Conservation (phyloP, 2,329 filamentous ascomycete species). For the Emergomyces africanus region DNA sequence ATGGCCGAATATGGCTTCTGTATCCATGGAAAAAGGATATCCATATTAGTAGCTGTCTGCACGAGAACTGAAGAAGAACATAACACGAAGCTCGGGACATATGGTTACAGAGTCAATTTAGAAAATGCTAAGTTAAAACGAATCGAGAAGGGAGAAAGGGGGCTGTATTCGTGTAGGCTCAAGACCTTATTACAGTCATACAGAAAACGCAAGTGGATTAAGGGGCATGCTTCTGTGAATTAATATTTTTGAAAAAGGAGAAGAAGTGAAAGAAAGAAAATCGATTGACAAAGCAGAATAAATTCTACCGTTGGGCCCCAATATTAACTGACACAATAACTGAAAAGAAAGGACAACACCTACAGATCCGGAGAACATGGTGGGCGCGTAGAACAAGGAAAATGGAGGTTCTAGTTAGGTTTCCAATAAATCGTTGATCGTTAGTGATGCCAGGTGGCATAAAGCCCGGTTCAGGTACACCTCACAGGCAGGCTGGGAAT, state of each 20-base stretch:
- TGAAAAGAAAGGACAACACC: constrained; percentile 7
- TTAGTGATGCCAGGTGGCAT: not conserved
- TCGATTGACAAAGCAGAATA: not conserved
- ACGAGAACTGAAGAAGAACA: constrained; percentile 1
- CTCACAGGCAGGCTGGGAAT: not conserved
- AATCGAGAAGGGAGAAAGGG: not conserved
- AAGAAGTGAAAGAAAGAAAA: not conserved
- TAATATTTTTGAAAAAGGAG: not conserved
- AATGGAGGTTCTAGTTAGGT: not conserved
- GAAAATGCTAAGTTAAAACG: not conserved
- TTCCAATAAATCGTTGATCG: not conserved
- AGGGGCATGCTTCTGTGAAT: not conserved
- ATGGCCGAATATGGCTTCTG: constrained; percentile 88
- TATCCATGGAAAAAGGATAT: constrained; percentile 13
- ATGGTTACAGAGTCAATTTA: not conserved
- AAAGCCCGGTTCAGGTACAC: not conserved
- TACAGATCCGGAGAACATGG: constrained; percentile 26
- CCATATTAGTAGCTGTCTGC: not conserved
- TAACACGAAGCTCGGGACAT: not conserved
- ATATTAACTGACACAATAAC: not conserved
- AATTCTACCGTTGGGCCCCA: not conserved
- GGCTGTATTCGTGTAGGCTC: not conserved
- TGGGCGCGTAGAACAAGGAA: constrained; percentile 3
- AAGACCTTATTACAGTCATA: not conserved
- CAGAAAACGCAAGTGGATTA: not conserved